Percentiles rank a stretch among this genome's conserved stretches.
These are phyloP conservation scores for Paramecium sexaurelia DNA, from an alignment of 73 alveolate genomes.

Conservation along the genomic window DNA sequence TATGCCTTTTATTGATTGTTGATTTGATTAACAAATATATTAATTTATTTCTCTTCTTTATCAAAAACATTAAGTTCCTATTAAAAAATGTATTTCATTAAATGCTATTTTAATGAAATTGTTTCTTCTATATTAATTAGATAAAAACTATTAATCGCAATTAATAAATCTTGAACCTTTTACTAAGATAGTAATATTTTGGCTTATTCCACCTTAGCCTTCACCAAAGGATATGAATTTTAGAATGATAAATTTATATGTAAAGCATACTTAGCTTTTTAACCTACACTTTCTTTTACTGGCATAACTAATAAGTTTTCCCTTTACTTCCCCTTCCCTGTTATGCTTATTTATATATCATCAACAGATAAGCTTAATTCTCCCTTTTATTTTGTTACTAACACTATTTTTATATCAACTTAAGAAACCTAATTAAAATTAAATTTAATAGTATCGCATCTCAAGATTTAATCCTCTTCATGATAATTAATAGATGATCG, in stretches of 20 bases:
- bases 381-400: background rate
- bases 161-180: background rate
- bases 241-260: background rate
- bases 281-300: background rate
- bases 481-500: background rate
- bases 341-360: background rate
- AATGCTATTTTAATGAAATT: background rate
- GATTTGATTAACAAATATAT: background rate
- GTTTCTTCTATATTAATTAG: background rate
- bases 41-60: background rate
- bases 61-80: background rate
- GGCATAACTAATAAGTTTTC: constrained; percentile 7
- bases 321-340: background rate
- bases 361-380: background rate
- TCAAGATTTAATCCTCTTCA: background rate
- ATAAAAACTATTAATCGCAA: constrained; percentile 12
- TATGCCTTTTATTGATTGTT: background rate
- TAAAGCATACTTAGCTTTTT: background rate
- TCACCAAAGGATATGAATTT: background rate
- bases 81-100: background rate
- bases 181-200: background rate
- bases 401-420: background rate
- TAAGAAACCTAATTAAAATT: background rate
- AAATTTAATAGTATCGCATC: background rate
- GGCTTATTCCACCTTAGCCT: background rate